Base-by-base conservation (phyloP, 352 stramenopile species). In the Globisporangium spiculum region DNA sequence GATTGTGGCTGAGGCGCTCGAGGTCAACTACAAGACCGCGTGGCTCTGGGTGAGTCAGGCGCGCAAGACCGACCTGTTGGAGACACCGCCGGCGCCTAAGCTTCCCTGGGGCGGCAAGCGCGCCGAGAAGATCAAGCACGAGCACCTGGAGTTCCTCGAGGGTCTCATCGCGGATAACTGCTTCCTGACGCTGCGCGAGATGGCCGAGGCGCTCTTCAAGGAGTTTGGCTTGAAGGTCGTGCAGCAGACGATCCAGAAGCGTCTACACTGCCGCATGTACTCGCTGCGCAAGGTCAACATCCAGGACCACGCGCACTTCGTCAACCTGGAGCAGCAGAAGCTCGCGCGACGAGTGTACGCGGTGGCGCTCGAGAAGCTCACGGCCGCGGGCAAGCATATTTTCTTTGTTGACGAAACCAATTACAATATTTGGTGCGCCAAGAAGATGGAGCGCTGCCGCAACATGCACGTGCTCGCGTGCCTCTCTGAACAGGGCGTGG, bases 11-110 rank as follows among this genome's bases (percentile, higher is more conserved):
- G 66, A 71, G 27, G 60, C 66, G 53, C 60, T 71, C 24, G 66
- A 71, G 34, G 60, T 71, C 27, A 71, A 71, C 20, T 71, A 71
- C 66, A 71, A 71, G 66, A 71, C 66, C 26, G 66, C 66, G 41
- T 71, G 66, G 66, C 60, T 71, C 27, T 71, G 66, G 66, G 66
- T 71, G 60, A 71, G 60, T 36, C 48, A 71, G 38, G 66, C 57
- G 50, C 66, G 60, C 59, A 71, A 71, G 66, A 56, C n/a, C 30
- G 66, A 71, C 60, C 27, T 71, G 48, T 52, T 67, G 27, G 66
- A 71, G 60, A 63, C 50, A 16, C 52, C 66, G 5, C 24, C 66
- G 16, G 26, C 59, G 16, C 60, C 59, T 1, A 71, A 63, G n/a
- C 61, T 60, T 4, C 44, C 66, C 1, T 71, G 66, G 66, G 66